Evolutionary conservation across 305 asterid genomes (phyloP).

Genomic region (Ilex paraguariensis): DNA sequence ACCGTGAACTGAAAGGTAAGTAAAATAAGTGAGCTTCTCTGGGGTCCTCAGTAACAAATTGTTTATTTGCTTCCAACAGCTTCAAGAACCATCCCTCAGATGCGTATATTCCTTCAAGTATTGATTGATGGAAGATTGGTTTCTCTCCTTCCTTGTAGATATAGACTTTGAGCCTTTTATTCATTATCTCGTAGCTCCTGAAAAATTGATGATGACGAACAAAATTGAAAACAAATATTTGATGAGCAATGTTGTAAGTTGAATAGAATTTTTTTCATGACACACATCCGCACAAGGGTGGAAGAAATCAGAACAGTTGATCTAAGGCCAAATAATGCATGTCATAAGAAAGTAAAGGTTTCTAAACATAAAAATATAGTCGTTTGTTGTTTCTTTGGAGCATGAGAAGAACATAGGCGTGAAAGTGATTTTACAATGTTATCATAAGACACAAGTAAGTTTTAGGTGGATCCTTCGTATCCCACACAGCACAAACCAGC

Average conservation of each 20-base stretch:
- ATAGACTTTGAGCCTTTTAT: conserved; percentile 56
- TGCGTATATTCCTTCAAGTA: conserved; percentile 60
- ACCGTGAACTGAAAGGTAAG: conserved; percentile 65
- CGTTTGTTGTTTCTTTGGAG: too few species aligned
- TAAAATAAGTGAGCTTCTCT: conserved; percentile 57
- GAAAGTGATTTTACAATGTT: too few species aligned
- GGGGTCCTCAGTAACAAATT: conserved; percentile 43
- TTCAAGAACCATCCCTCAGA: conserved; percentile 91
- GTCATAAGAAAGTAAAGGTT: too few species aligned
- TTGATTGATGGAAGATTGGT: conserved; percentile 58
- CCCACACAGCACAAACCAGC: too few species aligned
- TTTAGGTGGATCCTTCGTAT: too few species aligned
- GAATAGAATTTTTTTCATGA: not conserved
- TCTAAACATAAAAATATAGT: too few species aligned
- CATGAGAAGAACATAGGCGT: too few species aligned
- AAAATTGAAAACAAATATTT: not conserved
- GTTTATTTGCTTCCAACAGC: conserved; percentile 45
- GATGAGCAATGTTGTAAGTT: not conserved
- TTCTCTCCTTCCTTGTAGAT: conserved; percentile 58
- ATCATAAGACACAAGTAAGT: too few species aligned
- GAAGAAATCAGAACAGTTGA: too few species aligned
- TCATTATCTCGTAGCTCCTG: conserved; percentile 82
- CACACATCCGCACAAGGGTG: too few species aligned
- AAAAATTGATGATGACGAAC: too few species aligned
- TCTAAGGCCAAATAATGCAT: too few species aligned